Percentiles rank a stretch among this genome's conserved stretches.
These are phyloP conservation scores for Apodospora peruviana DNA, from an alignment of 495 filamentous ascomycete species.

Conservation along the genomic window DNA sequence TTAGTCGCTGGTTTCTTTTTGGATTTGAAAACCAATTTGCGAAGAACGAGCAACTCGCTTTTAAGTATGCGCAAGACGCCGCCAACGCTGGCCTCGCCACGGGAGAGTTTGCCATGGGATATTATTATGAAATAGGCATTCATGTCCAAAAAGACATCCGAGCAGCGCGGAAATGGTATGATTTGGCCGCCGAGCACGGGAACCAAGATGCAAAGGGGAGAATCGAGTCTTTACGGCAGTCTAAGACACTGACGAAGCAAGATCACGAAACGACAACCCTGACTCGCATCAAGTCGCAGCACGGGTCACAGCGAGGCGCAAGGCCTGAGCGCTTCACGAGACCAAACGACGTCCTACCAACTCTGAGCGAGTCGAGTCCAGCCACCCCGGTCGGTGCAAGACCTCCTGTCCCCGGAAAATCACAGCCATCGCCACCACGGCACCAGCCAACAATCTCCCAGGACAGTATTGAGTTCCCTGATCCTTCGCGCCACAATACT, in stretches of 20 bases:
- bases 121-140: conserved; percentile 96
- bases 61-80: conserved; percentile 81
- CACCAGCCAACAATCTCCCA: conserved; percentile 24
- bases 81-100: conserved; percentile 75
- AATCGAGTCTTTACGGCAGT: conserved; percentile 78
- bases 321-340: conserved; percentile 59
- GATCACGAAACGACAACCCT: conserved; percentile 93
- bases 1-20: conserved; percentile 98
- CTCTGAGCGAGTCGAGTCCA: conserved; percentile 33
- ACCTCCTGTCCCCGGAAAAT: conserved; percentile 11
- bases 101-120: conserved; percentile 94
- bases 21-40: conserved; percentile 86
- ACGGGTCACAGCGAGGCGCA: conserved; percentile 76
- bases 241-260: conserved; percentile 78
- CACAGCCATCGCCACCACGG: conserved; percentile 10
- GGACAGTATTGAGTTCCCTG: conserved; percentile 60
- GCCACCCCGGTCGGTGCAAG: conserved; percentile 5
- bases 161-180: conserved; percentile 86
- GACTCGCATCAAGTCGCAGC: conserved; percentile 82
- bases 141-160: conserved; percentile 73
- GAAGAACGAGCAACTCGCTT: conserved; percentile 93
- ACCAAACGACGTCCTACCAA: conserved; percentile 43
- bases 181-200: conserved; percentile 81
- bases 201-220: conserved; percentile 82
- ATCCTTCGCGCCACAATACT: conserved; percentile 46